phyloP scores from a whole-genome alignment of 1,284 basidiomycete species.

The Xanthoconium separans region DNA sequence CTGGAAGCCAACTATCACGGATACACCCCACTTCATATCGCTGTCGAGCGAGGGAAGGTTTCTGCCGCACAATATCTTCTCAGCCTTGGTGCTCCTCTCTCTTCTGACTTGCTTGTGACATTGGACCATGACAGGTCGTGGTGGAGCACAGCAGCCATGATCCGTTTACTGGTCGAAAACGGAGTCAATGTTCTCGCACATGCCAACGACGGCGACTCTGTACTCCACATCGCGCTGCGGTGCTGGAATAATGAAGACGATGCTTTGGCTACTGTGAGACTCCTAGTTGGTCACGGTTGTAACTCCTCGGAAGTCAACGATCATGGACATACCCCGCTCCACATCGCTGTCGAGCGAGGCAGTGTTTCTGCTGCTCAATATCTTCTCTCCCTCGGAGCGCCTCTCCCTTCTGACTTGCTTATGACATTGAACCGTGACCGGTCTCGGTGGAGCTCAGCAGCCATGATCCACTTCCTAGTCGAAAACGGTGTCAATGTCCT shows the following conservation, averaged over 20 bases:
- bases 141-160: neutral
- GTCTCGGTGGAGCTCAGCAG: neutral
- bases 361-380: neutral
- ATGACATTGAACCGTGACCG: neutral
- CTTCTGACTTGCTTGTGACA: neutral
- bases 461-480: neutral
- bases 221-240: neutral
- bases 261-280: neutral
- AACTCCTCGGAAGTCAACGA: neutral
- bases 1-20: neutral
- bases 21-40: neutral
- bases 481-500: neutral
- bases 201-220: neutral
- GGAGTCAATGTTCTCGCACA: neutral
- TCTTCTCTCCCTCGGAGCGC: neutral
- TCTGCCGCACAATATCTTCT: neutral
- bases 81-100: neutral
- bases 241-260: neutral
- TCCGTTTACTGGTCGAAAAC: neutral
- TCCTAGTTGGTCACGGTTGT: neutral
- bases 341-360: neutral
- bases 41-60: neutral
- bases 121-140: neutral
- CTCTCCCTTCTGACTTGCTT: neutral
- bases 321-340: neutral